A percentile compares a stretch with the other conserved stretches of the same genome.
Conservation (phyloP, 768 basidiomycete genomes). For the Pulveroboletus sp. region DNA sequence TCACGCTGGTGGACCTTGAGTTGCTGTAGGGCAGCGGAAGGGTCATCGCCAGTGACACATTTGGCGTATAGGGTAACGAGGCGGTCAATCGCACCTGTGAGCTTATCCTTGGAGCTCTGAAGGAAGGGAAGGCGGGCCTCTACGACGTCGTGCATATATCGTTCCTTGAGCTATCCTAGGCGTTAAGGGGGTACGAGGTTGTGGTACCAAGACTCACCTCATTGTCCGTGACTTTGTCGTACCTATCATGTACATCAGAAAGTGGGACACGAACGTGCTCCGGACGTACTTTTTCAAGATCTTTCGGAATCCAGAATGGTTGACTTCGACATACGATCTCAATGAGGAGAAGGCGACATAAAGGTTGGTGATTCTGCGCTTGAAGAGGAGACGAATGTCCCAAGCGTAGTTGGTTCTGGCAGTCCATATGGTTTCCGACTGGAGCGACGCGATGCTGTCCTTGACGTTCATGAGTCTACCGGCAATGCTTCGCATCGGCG, state of each 20-base stretch:
- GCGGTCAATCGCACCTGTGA: slow-evolving; percentile 53
- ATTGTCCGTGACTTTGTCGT: slow-evolving; percentile 88
- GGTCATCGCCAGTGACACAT: slow-evolving; percentile 77
- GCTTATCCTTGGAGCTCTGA: slow-evolving; percentile 52
- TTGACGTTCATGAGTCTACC: no score
- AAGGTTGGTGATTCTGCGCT: slow-evolving; percentile 79
- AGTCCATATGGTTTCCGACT: no score
- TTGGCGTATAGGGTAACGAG: slow-evolving; percentile 77
- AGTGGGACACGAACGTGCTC: neutral
- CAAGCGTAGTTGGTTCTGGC: no score
- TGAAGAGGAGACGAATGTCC: slow-evolving; percentile 65
- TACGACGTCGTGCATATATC: slow-evolving; percentile 69
- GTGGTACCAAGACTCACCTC: slow-evolving; percentile 39
- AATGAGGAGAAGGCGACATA: slow-evolving; percentile 76
- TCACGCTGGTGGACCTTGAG: slow-evolving; percentile 85
- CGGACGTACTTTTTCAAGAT: slow-evolving; percentile 85
- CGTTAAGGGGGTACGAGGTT: neutral
- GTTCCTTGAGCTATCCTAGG: slow-evolving; percentile 59
- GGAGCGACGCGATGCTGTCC: no score
- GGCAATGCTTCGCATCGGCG: no score
- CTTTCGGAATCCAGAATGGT: slow-evolving; percentile 91
- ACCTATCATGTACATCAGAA: slow-evolving; percentile 44
- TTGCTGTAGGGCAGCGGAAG: slow-evolving; percentile 66
- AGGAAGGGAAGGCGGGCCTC: slow-evolving; percentile 68
- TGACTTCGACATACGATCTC: slow-evolving; percentile 85